Evolutionary conservation across 2,329 filamentous ascomycete genomes (phyloP), one percentile per base, ranked within the genome.

Genomic region (Colletotrichum trifolii): DNA sequence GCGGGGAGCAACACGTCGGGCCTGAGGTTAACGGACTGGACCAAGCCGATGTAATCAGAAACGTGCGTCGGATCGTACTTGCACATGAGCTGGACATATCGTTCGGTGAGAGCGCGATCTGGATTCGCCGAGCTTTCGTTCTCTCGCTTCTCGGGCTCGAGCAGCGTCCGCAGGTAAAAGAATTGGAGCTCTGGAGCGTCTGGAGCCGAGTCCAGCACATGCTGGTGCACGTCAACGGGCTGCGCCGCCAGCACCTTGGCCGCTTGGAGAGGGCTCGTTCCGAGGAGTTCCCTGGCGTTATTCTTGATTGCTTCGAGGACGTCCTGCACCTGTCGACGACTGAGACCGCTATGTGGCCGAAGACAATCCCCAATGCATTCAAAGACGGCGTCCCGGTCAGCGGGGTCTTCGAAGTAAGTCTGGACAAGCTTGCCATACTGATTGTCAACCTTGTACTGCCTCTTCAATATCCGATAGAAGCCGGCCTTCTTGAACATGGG

Each of bases 401-500:
- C 88, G 0, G 85, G 84, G 71, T 99, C 96, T 66, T 97, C 91
- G 66, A 99, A 92, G 73, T 94, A 97, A 0, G 89, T 89, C 70
- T 91, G 83, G 6, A 98, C 78, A 35, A 97, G 86, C 70, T 91
- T 89, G 1, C 89, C 87, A 71, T 92, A 97, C 72, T 95, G 89
- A 70, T 89, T 90, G 69, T 97, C 93, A 6, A 85, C 82, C 70
- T 89, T 91, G 76, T 96, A 97, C 9, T 93, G 91, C 12, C 92
- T 90, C 79, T 99, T 99, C 58, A 99, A 78, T 35, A 99, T 95
- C 53, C 96, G 89, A 75, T 92, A 96, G 75, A 98, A 99, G 0
- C 89, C 87, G 2, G 96, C 95, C 67, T 89, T 83, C 69, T 89
- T 87, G 71, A 98, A 92, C 0, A 92, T 79, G 0, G 92, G 89